Evolutionary conservation across 345 rosid species (phyloP).

Genomic region (Boechera divaricarpa): DNA sequence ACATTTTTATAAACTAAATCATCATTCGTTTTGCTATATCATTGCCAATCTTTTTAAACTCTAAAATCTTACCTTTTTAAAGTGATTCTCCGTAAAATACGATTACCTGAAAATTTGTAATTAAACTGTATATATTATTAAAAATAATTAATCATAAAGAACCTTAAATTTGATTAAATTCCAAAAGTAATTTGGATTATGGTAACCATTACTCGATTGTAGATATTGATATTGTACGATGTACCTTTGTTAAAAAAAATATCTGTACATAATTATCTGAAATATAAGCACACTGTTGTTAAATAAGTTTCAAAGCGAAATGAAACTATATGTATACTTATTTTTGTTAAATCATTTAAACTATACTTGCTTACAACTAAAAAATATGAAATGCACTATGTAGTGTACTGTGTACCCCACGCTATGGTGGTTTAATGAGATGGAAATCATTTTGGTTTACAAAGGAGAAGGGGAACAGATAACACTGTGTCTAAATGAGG

Average conservation of each 20-base stretch:
- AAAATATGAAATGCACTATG: background rate
- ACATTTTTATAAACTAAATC: too few species aligned
- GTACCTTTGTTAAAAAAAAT: background rate
- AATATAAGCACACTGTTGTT: background rate
- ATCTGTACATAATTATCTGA: background rate
- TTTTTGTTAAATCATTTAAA: background rate
- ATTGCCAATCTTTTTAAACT: too few species aligned
- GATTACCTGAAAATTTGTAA: too few species aligned
- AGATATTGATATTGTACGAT: too few species aligned
- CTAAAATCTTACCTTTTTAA: too few species aligned
- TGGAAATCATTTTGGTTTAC: conserved; percentile 34
- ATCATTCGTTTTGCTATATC: too few species aligned
- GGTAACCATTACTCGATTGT: too few species aligned
- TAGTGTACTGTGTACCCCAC: conserved; percentile 29
- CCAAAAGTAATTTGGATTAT: too few species aligned
- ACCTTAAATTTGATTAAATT: too few species aligned
- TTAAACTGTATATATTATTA: too few species aligned
- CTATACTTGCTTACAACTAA: conserved; percentile 4
- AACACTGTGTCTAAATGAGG: conserved; percentile 14
- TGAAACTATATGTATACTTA: background rate
- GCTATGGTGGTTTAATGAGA: conserved; percentile 43
- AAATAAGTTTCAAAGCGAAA: background rate
- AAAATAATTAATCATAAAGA: too few species aligned
- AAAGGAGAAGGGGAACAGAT: conserved; percentile 20
- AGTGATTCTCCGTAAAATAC: too few species aligned